phyloP scores from a whole-genome alignment of 1,139 yeast species.

The Suhomyces panamericanus region DNA sequence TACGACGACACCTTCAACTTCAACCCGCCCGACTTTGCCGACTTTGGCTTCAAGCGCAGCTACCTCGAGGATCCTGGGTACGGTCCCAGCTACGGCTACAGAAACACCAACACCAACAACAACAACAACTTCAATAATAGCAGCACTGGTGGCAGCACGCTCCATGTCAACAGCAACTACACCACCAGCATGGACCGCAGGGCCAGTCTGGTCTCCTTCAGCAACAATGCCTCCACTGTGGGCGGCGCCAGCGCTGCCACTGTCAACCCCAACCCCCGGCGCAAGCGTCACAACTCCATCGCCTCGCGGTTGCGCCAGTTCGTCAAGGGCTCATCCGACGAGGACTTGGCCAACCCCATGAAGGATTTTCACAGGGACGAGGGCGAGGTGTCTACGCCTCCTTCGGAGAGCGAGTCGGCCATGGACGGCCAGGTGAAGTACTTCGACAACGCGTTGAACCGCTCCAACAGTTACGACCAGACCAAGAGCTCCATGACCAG shows the following conservation, averaged over 20 bases:
- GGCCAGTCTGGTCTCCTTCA: background rate
- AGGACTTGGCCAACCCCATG: slow-evolving; percentile 5
- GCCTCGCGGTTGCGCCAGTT: slow-evolving; percentile 13
- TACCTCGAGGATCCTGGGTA: background rate
- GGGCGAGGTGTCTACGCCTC: slow-evolving; percentile 7
- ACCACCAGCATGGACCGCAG: slow-evolving; percentile 4
- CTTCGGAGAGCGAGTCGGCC: slow-evolving; percentile 5
- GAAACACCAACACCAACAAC: background rate
- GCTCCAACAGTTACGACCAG: slow-evolving; percentile 37
- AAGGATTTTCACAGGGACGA: slow-evolving; percentile 2
- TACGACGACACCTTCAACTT: slow-evolving; percentile 5
- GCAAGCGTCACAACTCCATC: slow-evolving; percentile 9
- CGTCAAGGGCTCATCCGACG: slow-evolving; percentile 14
- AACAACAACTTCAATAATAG: background rate
- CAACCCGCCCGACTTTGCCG: background rate
- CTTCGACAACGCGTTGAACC: slow-evolving; percentile 16
- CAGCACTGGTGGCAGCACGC: background rate
- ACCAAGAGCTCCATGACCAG: slow-evolving; percentile 39
- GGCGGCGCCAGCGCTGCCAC: no score
- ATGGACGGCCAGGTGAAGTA: slow-evolving; percentile 1
- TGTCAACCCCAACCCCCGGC: background rate
- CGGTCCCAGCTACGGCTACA: background rate
- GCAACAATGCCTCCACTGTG: background rate
- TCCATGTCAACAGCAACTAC: background rate
- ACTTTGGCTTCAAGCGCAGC: slow-evolving; percentile 2